Base-by-base conservation (phyloP, 805 yeast species). In the Barnettozyma salicaria region DNA sequence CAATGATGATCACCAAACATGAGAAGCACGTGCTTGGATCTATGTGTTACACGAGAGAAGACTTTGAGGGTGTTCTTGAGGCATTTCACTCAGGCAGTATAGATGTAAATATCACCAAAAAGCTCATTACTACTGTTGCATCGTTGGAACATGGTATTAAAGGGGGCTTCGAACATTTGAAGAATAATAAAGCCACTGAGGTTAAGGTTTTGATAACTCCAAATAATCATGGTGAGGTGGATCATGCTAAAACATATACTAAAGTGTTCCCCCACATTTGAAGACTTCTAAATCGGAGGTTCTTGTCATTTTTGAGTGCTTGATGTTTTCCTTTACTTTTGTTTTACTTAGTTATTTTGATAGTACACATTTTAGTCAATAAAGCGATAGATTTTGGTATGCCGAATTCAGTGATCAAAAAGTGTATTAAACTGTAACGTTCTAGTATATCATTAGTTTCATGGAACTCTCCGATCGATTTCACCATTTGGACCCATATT, bases 1-100 rank as follows among this genome's bases (percentile, higher is more conserved):
- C 80, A 37, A 76, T 74, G 78, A 68, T 65, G 43, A 56, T 74
- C 14, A 70, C 80, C 5, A 59, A 67, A 47, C 66, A 67, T 37
- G 85, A 79, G 52, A 78, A 74, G 49, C 56, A 55, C 31, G 59
- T 73, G 25, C 67, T 76, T 29, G 85, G 83, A 3, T 75, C 82
- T 2, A 75, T 77, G 65, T 76, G 82, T 41, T 77, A 78, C 52
- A 69, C 71, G 3, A 65, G 68, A 16, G 59, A 59, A 39, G 85
- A 78, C 54, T 77, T 78, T 43, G 70, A 67, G 47, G 73, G 69
- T 32, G 83, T 78, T 4, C 64, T 76, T 16, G 59, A 53, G 1
- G 77, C 80, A 7, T 58, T 78, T 35, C 66, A 63, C 5, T 46
- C 57, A 3, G 78, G 78, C 12, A 47, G 53, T 23, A 73, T 77